phyloP scores from a whole-genome alignment of 2,329 filamentous ascomycete species.

The Magnaporthiopsis incrustans region DNA sequence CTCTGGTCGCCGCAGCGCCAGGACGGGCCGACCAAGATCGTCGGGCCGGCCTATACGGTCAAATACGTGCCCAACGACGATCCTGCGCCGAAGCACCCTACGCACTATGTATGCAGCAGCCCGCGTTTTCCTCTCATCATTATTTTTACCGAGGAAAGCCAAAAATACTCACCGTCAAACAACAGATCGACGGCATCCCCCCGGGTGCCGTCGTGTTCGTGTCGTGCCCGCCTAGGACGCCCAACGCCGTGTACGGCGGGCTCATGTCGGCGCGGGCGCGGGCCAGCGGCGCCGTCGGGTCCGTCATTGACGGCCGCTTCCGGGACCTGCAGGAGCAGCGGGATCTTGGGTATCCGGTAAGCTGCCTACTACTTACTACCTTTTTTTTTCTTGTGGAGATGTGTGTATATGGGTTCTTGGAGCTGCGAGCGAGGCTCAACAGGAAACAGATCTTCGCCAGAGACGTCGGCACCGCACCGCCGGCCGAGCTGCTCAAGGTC shows the following conservation, averaged over 20 bases:
- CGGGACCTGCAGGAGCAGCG: slow-evolving; percentile 47
- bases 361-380: too few relatives aligned
- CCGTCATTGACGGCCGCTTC: slow-evolving; percentile 43
- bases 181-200: slow-evolving; percentile 41
- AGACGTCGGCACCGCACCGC: slow-evolving; percentile 35
- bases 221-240: slow-evolving; percentile 33
- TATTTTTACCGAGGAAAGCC: too few relatives aligned
- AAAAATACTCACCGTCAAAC: neutral
- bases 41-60: slow-evolving; percentile 47
- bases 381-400: too few relatives aligned
- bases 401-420: too few relatives aligned
- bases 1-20: slow-evolving; percentile 47
- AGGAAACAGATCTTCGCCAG: slow-evolving; percentile 33
- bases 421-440: too few relatives aligned
- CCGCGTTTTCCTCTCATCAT: neutral
- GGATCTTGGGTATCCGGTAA: slow-evolving; percentile 32
- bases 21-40: slow-evolving; percentile 41
- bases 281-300: slow-evolving; percentile 34
- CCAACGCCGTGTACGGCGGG: slow-evolving; percentile 46
- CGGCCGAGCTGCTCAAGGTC: slow-evolving; percentile 33
- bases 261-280: slow-evolving; percentile 43
- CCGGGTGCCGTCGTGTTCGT: slow-evolving; percentile 40
- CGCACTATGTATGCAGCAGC: slow-evolving; percentile 33
- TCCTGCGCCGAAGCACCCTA: slow-evolving; percentile 33
- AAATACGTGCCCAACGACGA: slow-evolving; percentile 40